These are phyloP conservation scores for Fusarium torreyae DNA, from an alignment of 2,329 filamentous ascomycete species.

Conservation along the genomic window DNA sequence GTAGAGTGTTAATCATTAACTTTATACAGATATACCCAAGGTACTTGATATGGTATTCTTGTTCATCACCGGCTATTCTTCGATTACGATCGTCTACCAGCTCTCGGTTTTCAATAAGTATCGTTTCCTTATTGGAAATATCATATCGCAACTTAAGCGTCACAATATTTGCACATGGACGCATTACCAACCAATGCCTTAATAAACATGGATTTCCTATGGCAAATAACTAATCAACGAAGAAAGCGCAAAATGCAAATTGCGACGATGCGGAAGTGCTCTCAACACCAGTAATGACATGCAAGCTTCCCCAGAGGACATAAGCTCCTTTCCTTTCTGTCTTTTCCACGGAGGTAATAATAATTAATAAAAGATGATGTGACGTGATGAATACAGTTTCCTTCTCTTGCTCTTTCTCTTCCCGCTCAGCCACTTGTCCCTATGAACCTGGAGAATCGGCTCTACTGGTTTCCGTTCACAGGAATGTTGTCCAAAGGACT, in stretches of 20 bases:
- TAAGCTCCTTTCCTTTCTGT: conserved; percentile 8
- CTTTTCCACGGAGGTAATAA: conserved; percentile 22
- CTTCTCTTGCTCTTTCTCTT: conserved; percentile 22
- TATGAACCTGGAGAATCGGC: conserved; percentile 11
- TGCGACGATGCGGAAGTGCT: conserved; percentile 40
- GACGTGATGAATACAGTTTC: conserved; percentile 29
- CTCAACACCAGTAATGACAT: conserved; percentile 44
- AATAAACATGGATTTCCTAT: conserved; percentile 35
- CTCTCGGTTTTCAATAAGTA: too few relatives aligned
- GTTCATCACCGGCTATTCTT: too few relatives aligned
- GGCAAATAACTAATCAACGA: conserved; percentile 34
- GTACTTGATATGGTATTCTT: too few relatives aligned
- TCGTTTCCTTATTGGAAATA: background rate
- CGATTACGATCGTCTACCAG: background rate
- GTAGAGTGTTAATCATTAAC: too few relatives aligned
- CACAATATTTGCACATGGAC: background rate
- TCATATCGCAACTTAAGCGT: background rate
- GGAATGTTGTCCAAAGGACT: conserved; percentile 47
- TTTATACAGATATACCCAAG: too few relatives aligned
- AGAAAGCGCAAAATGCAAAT: conserved; percentile 38
- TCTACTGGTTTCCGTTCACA: conserved; percentile 48
- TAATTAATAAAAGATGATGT: conserved; percentile 40
- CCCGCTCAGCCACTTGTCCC: conserved; percentile 5
- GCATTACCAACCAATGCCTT: conserved; percentile 12
- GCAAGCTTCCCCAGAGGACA: conserved; percentile 36